Evolutionary conservation across 192 early-diverging fungal species (phyloP), one percentile per base, ranked within the genome.

Genomic region (Linnemannia exigua): DNA sequence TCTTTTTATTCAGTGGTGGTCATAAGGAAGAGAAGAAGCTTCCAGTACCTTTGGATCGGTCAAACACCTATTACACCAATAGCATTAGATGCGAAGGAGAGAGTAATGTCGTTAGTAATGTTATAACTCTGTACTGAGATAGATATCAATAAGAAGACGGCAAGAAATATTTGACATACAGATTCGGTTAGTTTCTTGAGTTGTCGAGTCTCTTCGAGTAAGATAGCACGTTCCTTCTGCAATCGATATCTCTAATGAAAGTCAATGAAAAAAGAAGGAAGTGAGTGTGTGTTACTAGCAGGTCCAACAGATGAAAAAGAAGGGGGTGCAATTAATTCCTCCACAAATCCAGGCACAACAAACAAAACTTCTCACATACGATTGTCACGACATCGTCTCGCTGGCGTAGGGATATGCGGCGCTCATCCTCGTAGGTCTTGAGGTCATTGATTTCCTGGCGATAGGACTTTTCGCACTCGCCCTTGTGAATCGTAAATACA

Each of bases 141-240:
- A 1, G 0, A 75, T 47, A n/a, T 41, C 31, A 19, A 0, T 16
- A 37, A 22, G 16, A 22, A 0, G 19, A 16, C n/a, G 19, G 52
- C 17, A 14, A 35, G 31, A 31, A 6, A 3, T 3, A 7, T 17
- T 35, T 28, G 11, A 68, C 76, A 72, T 79, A 85, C 83, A 22
- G 69, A 79, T 72, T 85, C 83, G 22, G 67, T 85, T 15, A 85
- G 28, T 71, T 70, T 77, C 63, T 85, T 85, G 44, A 85, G 77
- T 38, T 85, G 83, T 31, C 83, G 72, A 3, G 83, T 85, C 44
- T 79, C 77, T n/a, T 85, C 83, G 15, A 85, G 47, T 3, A 85
- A 52, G 17, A 38, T 38, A n/a, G 41, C 70, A 11, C 74, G 77
- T 35, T 85, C 72, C 22, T 79, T 85, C 2, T 85, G 73, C 19